Conservation (phyloP, 768 basidiomycete genomes). For the Mycena albidolilacea region DNA sequence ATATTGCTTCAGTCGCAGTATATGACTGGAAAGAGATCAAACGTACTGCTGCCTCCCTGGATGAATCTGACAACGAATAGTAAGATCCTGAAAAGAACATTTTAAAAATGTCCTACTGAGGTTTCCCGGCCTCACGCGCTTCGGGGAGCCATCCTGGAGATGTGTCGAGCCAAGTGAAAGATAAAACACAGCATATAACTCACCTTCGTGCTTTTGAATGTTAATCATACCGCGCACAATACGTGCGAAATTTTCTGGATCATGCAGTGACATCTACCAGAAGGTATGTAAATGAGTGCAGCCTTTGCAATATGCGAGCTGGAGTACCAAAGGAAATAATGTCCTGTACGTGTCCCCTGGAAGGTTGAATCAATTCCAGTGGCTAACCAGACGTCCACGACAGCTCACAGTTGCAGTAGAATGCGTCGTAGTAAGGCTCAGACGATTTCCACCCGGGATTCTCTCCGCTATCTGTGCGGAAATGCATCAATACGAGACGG, state of each 20-base stretch:
- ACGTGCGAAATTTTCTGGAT: conserved; percentile 69
- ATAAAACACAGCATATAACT: background rate
- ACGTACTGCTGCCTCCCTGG: conserved; percentile 75
- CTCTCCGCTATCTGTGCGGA: conserved; percentile 68
- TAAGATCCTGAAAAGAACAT: background rate
- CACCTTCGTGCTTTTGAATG: conserved; percentile 77
- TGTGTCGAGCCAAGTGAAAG: background rate
- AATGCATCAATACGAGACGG: background rate
- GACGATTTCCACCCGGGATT: conserved; percentile 75
- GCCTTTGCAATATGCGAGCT: background rate
- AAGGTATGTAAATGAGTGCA: background rate
- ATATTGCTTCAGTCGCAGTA: background rate
- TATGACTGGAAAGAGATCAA: background rate
- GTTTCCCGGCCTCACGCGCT: conserved; percentile 63
- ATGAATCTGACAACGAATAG: conserved; percentile 34
- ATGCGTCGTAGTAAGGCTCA: conserved; percentile 77
- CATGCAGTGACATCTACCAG: conserved; percentile 68
- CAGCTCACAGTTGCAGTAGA: conserved; percentile 75
- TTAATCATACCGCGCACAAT: conserved; percentile 78
- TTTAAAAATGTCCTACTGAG: conserved; percentile 59
- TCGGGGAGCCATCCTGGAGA: conserved; percentile 75
- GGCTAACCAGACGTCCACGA: background rate
- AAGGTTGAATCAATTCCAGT: background rate
- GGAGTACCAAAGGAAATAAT: conserved; percentile 63
- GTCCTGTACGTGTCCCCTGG: conserved; percentile 74